phyloP scores from a whole-genome alignment of 495 filamentous ascomycete species.

The Penicillium lividum region DNA sequence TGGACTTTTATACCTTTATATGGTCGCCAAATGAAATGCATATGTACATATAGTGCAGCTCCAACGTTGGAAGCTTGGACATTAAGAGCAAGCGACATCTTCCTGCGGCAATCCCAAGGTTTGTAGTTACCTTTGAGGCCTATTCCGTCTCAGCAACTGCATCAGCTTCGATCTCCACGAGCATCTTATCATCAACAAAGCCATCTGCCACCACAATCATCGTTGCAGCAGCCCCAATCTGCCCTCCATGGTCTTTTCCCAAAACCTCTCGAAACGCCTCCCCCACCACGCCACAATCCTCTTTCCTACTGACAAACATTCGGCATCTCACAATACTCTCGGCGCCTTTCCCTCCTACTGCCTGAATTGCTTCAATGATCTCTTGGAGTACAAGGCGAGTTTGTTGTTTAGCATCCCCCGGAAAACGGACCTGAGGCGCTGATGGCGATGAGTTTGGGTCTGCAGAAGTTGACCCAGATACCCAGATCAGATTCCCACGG shows the following conservation, averaged over 20 bases:
- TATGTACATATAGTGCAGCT: too few species aligned
- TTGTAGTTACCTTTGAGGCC: too few species aligned
- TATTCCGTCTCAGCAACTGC: conserved; percentile 28
- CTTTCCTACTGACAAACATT: conserved; percentile 42
- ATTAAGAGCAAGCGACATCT: too few species aligned
- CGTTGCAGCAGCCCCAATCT: conserved; percentile 39
- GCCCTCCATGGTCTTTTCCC: conserved; percentile 25
- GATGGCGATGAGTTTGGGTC: conserved; percentile 34
- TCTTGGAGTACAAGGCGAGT: conserved; percentile 40
- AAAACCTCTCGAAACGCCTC: conserved; percentile 39
- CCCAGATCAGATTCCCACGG: conserved; percentile 43
- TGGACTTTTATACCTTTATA: too few species aligned
- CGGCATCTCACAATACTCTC: conserved; percentile 41
- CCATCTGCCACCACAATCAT: conserved; percentile 46
- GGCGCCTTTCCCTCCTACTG: conserved; percentile 40
- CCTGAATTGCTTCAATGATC: conserved; percentile 41
- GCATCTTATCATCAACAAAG: conserved; percentile 47
- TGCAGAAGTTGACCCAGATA: conserved; percentile 49
- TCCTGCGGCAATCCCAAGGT: too few species aligned
- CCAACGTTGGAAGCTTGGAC: too few species aligned
- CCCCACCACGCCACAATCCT: conserved; percentile 36
- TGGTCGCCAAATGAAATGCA: too few species aligned
- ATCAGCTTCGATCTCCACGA: conserved; percentile 50
- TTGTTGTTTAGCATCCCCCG: conserved; percentile 43
- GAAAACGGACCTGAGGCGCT: conserved; percentile 38